Percentiles rank a stretch among this genome's conserved stretches.
phyloP scores from a whole-genome alignment of 768 basidiomycete genomes.

The Porphyrellus cyaneotinctus region DNA sequence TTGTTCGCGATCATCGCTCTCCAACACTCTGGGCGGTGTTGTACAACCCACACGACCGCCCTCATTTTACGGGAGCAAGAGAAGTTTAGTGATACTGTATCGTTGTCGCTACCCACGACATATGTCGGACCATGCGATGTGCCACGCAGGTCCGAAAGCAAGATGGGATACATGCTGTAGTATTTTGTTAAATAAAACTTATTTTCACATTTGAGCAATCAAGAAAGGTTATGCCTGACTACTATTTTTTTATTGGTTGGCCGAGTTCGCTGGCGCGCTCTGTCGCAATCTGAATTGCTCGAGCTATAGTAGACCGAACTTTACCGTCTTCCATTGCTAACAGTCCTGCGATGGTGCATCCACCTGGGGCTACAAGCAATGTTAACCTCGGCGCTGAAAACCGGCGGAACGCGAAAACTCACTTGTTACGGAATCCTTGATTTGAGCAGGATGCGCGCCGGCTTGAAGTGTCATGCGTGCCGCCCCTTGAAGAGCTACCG shows the following conservation, averaged over 20 bases:
- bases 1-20: conserved; percentile 49
- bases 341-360: conserved; percentile 97
- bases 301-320: conserved; percentile 90
- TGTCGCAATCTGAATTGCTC: conserved; percentile 91
- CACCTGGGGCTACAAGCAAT: conserved; percentile 77
- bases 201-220: not conserved
- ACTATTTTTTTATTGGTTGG: conserved; percentile 55
- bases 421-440: conserved; percentile 98
- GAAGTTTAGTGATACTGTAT: conserved; percentile 24
- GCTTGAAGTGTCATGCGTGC: conserved; percentile 91
- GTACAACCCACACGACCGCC: conserved; percentile 64
- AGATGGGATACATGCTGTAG: conserved; percentile 27
- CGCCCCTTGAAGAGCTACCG: conserved; percentile 86
- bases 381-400: conserved; percentile 1
- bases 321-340: conserved; percentile 91
- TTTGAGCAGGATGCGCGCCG: conserved; percentile 89
- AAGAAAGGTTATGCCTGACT: not conserved
- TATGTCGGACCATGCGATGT: conserved; percentile 32
- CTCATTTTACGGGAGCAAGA: conserved; percentile 98
- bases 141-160: conserved; percentile 35
- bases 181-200: not conserved
- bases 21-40: conserved; percentile 95
- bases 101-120: conserved; percentile 31
- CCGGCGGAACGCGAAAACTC: conserved; percentile 26
- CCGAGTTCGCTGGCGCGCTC: conserved; percentile 85